These are phyloP conservation scores for Tephrocybe sp. DNA, from an alignment of 768 basidiomycete species.

Conservation along the genomic window DNA sequence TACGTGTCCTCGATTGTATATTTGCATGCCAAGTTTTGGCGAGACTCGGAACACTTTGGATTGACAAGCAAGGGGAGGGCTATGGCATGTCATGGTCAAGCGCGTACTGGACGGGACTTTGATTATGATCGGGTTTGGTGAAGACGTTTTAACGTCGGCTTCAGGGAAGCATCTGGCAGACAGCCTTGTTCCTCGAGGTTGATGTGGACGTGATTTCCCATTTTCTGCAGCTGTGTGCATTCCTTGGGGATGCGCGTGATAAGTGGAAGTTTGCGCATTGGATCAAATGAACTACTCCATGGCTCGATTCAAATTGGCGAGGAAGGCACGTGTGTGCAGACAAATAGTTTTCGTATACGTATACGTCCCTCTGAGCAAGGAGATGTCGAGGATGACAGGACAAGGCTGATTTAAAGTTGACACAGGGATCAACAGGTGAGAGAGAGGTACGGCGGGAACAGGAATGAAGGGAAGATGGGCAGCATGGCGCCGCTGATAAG, in stretches of 20 bases:
- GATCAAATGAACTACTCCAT: background rate
- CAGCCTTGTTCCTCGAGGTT: conserved; percentile 3
- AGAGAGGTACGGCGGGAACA: conserved; percentile 6
- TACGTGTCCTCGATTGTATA: too few relatives aligned
- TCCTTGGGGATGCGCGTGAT: background rate
- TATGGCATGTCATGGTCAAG: background rate
- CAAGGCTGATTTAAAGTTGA: conserved; percentile 6
- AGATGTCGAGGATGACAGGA: too few relatives aligned
- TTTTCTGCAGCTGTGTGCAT: background rate
- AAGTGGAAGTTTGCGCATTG: background rate
- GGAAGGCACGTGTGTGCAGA: background rate
- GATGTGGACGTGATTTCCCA: conserved; percentile 2
- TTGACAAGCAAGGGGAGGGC: background rate
- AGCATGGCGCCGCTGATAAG: conserved; percentile 34
- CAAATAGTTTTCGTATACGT: background rate
- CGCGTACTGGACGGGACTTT: background rate
- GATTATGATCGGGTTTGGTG: conserved; percentile 5
- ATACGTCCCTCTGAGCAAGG: too few relatives aligned
- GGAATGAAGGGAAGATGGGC: conserved; percentile 8
- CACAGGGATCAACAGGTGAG: conserved; percentile 11
- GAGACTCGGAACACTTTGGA: conserved; percentile 13
- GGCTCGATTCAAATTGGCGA: background rate
- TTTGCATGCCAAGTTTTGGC: too few relatives aligned
- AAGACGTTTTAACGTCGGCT: conserved; percentile 3
- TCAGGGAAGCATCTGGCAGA: conserved; percentile 12